Evolutionary conservation across 768 basidiomycete species (phyloP).

Genomic region (Nidularia pulvinata): DNA sequence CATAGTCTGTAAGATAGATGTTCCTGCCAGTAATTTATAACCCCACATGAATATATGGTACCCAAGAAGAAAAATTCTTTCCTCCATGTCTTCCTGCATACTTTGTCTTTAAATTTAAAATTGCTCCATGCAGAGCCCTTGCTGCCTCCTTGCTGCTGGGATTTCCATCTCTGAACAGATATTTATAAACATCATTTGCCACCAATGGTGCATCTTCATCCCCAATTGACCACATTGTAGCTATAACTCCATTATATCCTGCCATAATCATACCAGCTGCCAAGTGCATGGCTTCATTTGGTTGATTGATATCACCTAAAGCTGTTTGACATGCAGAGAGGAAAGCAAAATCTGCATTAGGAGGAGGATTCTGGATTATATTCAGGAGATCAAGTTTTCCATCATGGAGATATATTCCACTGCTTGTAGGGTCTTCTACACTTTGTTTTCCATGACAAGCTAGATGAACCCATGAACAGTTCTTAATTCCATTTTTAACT

Average conservation of each 20-base stretch:
- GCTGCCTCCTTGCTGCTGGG: background rate
- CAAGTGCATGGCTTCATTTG: background rate
- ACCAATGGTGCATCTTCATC: background rate
- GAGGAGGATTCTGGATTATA: background rate
- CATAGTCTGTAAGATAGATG: background rate
- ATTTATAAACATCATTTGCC: background rate
- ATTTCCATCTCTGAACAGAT: background rate
- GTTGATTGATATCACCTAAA: background rate
- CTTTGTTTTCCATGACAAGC: background rate
- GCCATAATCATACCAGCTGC: background rate
- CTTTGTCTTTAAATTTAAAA: background rate
- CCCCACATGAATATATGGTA: background rate
- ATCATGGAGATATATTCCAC: background rate
- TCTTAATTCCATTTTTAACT: background rate
- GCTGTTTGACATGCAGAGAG: background rate
- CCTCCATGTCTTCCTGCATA: background rate
- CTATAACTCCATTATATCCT: background rate
- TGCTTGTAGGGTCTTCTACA: background rate
- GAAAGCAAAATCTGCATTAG: background rate
- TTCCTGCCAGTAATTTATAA: background rate
- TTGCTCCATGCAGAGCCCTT: background rate
- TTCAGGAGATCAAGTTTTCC: background rate
- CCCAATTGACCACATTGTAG: background rate
- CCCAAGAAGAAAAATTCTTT: background rate
- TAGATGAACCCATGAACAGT: background rate